Conservation (phyloP, 2,329 filamentous ascomycete species). For the Sphaerulina musiva region DNA sequence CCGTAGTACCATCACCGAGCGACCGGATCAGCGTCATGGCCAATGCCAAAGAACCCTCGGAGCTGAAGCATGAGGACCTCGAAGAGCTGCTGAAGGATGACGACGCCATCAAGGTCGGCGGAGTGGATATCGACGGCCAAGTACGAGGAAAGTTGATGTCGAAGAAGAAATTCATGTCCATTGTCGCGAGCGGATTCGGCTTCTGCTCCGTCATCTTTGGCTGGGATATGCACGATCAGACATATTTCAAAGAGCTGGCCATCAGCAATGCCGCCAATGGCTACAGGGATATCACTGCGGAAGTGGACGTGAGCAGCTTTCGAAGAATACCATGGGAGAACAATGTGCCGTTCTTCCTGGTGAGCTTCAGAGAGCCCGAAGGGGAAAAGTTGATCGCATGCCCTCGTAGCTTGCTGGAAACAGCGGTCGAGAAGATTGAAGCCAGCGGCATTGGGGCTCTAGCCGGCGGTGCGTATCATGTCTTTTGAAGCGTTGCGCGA, state of each 20-base stretch:
- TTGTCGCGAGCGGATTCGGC: slow-evolving; percentile 75
- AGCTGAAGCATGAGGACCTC: slow-evolving; percentile 59
- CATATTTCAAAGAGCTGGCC: slow-evolving; percentile 75
- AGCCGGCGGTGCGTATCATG: slow-evolving; percentile 65
- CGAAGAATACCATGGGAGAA: slow-evolving; percentile 87
- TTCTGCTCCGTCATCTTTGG: slow-evolving; percentile 94
- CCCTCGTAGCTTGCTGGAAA: slow-evolving; percentile 67
- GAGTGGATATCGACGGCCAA: slow-evolving; percentile 79
- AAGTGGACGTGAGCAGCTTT: slow-evolving; percentile 71
- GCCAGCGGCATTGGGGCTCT: slow-evolving; percentile 70
- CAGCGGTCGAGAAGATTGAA: slow-evolving; percentile 60
- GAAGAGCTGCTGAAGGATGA: slow-evolving; percentile 63
- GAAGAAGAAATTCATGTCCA: slow-evolving; percentile 84
- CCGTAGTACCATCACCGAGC: neutral
- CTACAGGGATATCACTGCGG: slow-evolving; percentile 76
- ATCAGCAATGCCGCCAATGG: slow-evolving; percentile 89
- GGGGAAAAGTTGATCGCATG: slow-evolving; percentile 66
- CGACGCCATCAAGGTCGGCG: slow-evolving; percentile 76
- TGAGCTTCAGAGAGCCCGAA: slow-evolving; percentile 78
- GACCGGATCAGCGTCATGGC: slow-evolving; percentile 26
- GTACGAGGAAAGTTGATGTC: slow-evolving; percentile 85
- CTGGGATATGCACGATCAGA: slow-evolving; percentile 95
- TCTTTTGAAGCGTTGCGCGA: neutral
- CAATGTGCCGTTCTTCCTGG: slow-evolving; percentile 75
- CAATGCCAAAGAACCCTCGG: slow-evolving; percentile 31